A percentile compares a stretch with the other conserved stretches of the same genome.
Evolutionary conservation across 2,329 filamentous ascomycete species (phyloP).

Genomic region (Daldinia eschscholtzii): DNA sequence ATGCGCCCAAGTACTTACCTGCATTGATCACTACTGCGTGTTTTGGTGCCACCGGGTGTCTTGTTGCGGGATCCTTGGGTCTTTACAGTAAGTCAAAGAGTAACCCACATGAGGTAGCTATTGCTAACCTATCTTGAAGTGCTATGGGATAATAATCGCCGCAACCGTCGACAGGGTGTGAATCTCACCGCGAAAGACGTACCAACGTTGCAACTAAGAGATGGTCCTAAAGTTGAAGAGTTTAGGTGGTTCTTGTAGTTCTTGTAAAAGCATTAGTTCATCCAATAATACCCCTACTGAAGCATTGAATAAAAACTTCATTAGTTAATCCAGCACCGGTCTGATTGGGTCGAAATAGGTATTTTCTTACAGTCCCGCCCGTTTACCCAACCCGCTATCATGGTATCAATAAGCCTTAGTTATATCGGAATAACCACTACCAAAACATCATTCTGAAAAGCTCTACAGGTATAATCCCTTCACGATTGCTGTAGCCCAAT

Average conservation of each 20-base stretch:
- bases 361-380: neutral
- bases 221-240: constrained; percentile 65
- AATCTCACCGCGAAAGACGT: constrained; percentile 68
- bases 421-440: neutral
- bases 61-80: constrained; percentile 68
- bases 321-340: neutral
- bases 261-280: constrained; percentile 50
- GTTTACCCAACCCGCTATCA: neutral
- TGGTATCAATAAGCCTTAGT: constrained; percentile 10
- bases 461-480: neutral
- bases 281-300: neutral
- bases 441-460: neutral
- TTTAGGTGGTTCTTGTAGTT: constrained; percentile 73
- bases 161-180: constrained; percentile 68
- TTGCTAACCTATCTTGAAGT: constrained; percentile 50
- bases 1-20: constrained; percentile 75
- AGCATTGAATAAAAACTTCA: constrained; percentile 6
- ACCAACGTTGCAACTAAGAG: constrained; percentile 66
- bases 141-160: constrained; percentile 72
- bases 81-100: constrained; percentile 59
- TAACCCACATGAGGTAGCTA: neutral
- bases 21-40: constrained; percentile 74
- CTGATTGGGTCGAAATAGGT: neutral
- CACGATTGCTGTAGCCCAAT: neutral
- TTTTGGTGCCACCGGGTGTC: constrained; percentile 71